A percentile compares a stretch with the other conserved stretches of the same genome.
Conservation (phyloP, 768 basidiomycete species). For the Phlebiopsis flavidoalba region DNA sequence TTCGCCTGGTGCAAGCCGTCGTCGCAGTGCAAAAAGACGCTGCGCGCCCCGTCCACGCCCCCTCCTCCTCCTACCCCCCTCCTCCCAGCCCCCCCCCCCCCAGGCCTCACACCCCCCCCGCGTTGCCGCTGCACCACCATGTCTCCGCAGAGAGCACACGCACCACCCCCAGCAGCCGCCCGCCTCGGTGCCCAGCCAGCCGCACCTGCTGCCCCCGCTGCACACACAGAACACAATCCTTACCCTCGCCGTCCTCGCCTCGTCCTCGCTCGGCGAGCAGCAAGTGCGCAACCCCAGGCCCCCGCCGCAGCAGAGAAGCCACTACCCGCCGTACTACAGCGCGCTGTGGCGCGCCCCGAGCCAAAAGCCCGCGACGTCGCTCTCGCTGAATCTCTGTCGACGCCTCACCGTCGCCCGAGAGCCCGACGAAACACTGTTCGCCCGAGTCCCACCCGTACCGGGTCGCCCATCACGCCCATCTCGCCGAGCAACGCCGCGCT, state of each 20-base stretch:
- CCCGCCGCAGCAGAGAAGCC: not conserved
- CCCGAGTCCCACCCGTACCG: conserved; percentile 52
- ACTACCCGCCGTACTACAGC: conserved; percentile 24
- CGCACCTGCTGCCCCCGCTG: conserved; percentile 25
- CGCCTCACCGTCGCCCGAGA: conserved; percentile 61
- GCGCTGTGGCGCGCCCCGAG: conserved; percentile 15
- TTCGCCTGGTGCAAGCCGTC: not conserved
- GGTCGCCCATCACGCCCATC: conserved; percentile 51
- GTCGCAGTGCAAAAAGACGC: not conserved
- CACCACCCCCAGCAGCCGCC: conserved; percentile 25
- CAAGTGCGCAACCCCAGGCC: no score
- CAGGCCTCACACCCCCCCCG: not conserved
- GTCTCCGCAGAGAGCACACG: conserved; percentile 7
- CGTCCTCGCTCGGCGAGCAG: conserved; percentile 27
- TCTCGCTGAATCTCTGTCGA: conserved; percentile 68
- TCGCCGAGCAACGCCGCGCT: conserved; percentile 45
- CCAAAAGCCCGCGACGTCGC: conserved; percentile 31
- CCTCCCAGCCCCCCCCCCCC: not conserved
- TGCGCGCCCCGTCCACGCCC: not conserved
- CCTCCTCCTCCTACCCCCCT: not conserved
- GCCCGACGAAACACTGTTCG: conserved; percentile 60
- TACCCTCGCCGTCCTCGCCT: conserved; percentile 28
- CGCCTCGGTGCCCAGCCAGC: conserved; percentile 26
- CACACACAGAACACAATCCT: conserved; percentile 26
- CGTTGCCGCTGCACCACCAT: conserved; percentile 5